phyloP scores from a whole-genome alignment of 2,329 filamentous ascomycete species.

The Alternaria dauci region DNA sequence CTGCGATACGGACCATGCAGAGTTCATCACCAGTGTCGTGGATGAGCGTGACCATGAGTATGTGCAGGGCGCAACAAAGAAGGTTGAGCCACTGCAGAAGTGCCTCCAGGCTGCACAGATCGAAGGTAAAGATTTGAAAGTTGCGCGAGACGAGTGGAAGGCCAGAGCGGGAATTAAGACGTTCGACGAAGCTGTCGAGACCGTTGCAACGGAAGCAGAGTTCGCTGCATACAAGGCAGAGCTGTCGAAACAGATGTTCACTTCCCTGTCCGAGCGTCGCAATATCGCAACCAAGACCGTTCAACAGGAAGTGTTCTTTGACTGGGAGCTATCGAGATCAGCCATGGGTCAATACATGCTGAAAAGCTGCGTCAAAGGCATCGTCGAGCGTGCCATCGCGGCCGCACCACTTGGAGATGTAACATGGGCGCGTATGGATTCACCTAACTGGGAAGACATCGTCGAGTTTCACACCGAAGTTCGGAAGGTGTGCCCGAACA shows the following conservation, averaged over 20 bases:
- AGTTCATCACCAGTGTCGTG: constrained; percentile 53
- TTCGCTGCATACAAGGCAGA: not conserved
- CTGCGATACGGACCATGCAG: constrained; percentile 51
- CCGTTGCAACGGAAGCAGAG: not conserved
- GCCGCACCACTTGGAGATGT: constrained; percentile 51
- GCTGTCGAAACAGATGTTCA: not conserved
- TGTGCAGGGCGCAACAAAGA: constrained; percentile 50
- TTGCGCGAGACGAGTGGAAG: constrained; percentile 46
- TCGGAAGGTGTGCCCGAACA: constrained; percentile 47
- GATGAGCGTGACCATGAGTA: constrained; percentile 53
- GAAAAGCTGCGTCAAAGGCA: constrained; percentile 41
- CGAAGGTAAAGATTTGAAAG: constrained; percentile 34
- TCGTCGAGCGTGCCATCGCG: constrained; percentile 46
- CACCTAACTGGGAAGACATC: constrained; percentile 49
- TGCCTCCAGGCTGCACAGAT: constrained; percentile 32
- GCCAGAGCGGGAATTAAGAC: constrained; percentile 41
- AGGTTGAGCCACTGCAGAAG: constrained; percentile 38
- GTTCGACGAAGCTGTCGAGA: constrained; percentile 49
- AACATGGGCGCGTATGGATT: constrained; percentile 50
- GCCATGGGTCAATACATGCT: constrained; percentile 50
- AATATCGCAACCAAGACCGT: constrained; percentile 13
- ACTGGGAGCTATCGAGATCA: constrained; percentile 51
- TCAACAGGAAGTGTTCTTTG: constrained; percentile 29
- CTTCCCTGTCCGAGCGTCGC: not conserved
- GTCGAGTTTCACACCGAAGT: constrained; percentile 50